Percentiles rank a stretch among this genome's conserved stretches.
Conservation (phyloP, 345 rosid species). For the Xanthoceras sorbifolium region DNA sequence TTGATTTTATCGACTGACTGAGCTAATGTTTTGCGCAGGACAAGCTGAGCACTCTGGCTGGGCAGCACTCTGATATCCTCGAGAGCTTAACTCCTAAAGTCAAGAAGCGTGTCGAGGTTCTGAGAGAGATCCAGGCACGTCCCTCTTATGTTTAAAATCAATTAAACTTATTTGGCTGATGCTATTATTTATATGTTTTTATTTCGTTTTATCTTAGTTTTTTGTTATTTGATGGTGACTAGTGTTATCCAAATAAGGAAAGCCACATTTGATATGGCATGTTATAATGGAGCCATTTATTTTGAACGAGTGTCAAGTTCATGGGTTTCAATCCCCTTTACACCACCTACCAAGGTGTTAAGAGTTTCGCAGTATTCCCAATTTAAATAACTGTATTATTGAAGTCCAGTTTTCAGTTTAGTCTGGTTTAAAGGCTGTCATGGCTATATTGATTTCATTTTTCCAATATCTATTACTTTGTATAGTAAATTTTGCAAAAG, state of each 20-base stretch:
- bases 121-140: constrained; percentile 85
- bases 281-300: not conserved
- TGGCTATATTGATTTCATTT: not conserved
- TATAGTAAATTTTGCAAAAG: not conserved
- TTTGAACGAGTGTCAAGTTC: not conserved
- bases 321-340: too few relatives aligned
- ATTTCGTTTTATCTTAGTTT: not conserved
- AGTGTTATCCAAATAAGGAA: not conserved
- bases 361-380: not conserved
- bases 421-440: not conserved
- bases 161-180: not conserved
- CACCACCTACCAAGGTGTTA: too few relatives aligned
- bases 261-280: not conserved
- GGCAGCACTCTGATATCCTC: constrained; percentile 69
- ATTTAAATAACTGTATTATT: not conserved
- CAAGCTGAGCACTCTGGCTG: constrained; percentile 84
- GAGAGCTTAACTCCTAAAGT: constrained; percentile 62
- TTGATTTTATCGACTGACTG: not conserved
- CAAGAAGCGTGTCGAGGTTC: constrained; percentile 88
- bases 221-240: not conserved
- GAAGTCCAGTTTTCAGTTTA: not conserved
- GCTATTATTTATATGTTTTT: not conserved
- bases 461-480: not conserved
- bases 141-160: not conserved
- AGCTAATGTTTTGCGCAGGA: constrained; percentile 40